phyloP scores from a whole-genome alignment of 2,329 filamentous ascomycete species.

The Claviceps humidiphila region DNA sequence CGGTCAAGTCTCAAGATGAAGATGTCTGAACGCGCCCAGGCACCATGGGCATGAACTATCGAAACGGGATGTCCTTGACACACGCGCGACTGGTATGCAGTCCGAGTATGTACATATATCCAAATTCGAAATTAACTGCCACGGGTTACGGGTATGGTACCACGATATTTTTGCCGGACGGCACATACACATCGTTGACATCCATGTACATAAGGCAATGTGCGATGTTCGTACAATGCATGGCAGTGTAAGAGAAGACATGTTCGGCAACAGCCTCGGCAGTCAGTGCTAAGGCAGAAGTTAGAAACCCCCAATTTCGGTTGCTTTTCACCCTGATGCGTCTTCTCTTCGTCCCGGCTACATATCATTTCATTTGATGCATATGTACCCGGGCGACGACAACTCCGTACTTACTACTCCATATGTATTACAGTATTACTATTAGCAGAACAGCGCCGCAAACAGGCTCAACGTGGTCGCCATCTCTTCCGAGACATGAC shows the following conservation, averaged over 20 bases:
- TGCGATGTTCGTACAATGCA: neutral
- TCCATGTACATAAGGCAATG: neutral
- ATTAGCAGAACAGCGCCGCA: neutral
- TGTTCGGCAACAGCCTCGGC: neutral
- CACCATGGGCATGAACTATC: neutral
- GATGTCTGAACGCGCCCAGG: neutral
- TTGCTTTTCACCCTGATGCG: neutral
- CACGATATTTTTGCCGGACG: neutral
- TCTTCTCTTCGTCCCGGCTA: neutral
- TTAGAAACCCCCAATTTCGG: too few species aligned
- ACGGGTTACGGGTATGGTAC: neutral
- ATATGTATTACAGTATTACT: too few species aligned
- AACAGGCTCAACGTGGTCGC: neutral
- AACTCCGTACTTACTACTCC: too few species aligned
- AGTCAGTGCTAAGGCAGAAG: neutral
- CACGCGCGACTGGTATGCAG: neutral
- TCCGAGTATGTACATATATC: neutral
- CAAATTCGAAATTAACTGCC: neutral
- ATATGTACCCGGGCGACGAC: neutral
- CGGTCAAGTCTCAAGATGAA: neutral
- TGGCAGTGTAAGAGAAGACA: neutral
- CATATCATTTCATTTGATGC: neutral
- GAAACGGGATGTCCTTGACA: neutral
- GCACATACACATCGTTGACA: neutral
- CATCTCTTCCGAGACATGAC: conserved; percentile 2